These are phyloP conservation scores for Carallia brachiata DNA, from an alignment of 345 rosid species.

Conservation along the genomic window DNA sequence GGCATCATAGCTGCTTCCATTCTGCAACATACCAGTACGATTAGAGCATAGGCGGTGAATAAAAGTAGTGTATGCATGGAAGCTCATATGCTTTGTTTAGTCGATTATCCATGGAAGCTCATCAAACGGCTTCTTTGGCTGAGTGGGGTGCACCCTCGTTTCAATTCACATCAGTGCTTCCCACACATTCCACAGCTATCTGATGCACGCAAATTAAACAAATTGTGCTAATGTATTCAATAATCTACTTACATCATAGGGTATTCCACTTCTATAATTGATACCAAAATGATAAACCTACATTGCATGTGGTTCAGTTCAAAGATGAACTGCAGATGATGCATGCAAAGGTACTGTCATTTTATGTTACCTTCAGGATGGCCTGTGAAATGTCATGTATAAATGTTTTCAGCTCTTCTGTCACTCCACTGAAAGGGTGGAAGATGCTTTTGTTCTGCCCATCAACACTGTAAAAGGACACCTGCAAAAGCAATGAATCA, in stretches of 20 bases:
- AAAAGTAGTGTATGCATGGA: too few species aligned
- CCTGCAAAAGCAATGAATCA: conserved; percentile 40
- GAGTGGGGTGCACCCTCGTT: too few species aligned
- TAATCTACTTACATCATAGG: not conserved
- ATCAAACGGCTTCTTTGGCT: not conserved
- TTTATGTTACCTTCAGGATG: conserved; percentile 48
- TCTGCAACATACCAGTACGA: conserved; percentile 36
- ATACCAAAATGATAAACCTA: not conserved
- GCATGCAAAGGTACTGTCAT: not conserved
- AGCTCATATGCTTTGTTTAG: not conserved
- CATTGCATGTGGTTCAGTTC: not conserved
- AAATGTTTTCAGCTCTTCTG: conserved; percentile 80
- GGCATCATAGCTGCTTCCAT: conserved; percentile 41
- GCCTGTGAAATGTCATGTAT: conserved; percentile 59
- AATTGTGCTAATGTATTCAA: not conserved
- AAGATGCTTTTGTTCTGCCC: conserved; percentile 58
- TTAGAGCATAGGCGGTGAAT: not conserved
- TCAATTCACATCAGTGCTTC: too few species aligned
- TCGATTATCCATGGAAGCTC: not conserved
- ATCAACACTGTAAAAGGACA: conserved; percentile 47
- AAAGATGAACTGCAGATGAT: not conserved
- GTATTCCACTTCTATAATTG: not conserved
- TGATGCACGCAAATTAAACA: not conserved
- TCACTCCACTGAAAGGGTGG: conserved; percentile 85
- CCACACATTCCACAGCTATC: too few species aligned